Base-by-base conservation (phyloP, 176 grass and related monocot species). In the Oropetium thomaeum region DNA sequence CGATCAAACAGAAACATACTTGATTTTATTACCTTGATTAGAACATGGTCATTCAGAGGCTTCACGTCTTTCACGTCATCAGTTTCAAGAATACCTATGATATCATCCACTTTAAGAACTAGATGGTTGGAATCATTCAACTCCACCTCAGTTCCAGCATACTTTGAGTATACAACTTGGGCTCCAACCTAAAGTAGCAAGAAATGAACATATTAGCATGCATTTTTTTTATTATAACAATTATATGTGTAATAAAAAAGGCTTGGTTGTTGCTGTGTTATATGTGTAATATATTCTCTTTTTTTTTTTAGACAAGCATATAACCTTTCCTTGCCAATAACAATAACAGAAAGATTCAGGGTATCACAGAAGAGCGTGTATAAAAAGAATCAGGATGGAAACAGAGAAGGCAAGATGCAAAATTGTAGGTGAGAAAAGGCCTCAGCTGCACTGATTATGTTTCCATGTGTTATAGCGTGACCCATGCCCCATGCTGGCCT, bases 141-240 rank as follows among this genome's bases (percentile, higher is more conserved):
- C 76, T 93, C 90, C 48, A 97, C 81, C 75, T 97, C 90, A 40
- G 87, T 96, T 67, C 93, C 93, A n/a, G 85, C 90, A 71, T 90
- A 93, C 80, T 84, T 97, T 2, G 87, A 90, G 73, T 93, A 97
- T 40, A 90, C 64, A 64, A 93, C 87, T 31, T 90, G 79, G 20
- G 84, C 57, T 34, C 93, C 90, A 67, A 78, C 59, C 90, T 97
- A 51, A 57, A 81, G 53, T 32, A 79, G 30, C 60, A 71, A 60
- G 48, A 80, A 26, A 65, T 59, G 16, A 9, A 47, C 7, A 80
- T 20, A 32, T 75, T 26, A 70, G 17, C n/a, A 57, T 1, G 26
- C 37, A 25, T 31, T 39, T 16, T 55, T 79, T 38, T 57, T 14
- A 16, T 45, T 61, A 28, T n/a, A n/a, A n/a, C n/a, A n/a, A n/a